A percentile compares a stretch with the other conserved stretches of the same genome.
Evolutionary conservation across 331 rosid species (phyloP).

Genomic region (Saraca asoca): DNA sequence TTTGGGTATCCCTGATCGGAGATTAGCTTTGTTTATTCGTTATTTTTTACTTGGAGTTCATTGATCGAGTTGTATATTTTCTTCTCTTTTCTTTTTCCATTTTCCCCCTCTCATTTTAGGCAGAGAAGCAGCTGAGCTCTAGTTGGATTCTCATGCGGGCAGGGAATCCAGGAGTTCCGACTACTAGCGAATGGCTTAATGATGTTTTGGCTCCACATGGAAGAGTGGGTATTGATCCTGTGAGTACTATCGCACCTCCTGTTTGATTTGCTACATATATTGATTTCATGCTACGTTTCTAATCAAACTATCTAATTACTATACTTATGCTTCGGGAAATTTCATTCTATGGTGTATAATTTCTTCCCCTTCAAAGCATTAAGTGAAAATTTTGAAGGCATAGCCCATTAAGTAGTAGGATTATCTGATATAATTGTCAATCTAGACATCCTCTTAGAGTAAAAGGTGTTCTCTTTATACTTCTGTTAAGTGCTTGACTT

Average conservation of each 20-base stretch:
- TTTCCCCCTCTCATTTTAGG: conserved; percentile 45
- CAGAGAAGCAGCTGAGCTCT: conserved; percentile 85
- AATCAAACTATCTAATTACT: conserved; percentile 2
- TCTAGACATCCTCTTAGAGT: not conserved
- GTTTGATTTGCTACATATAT: not conserved
- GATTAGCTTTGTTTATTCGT: too few species aligned
- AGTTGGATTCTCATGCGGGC: conserved; percentile 97
- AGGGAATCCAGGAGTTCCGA: conserved; percentile 83
- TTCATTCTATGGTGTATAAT: not conserved
- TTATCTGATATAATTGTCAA: not conserved
- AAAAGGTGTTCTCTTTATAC: not conserved
- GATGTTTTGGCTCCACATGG: conserved; percentile 82
- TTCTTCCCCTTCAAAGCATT: not conserved
- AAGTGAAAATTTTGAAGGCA: not conserved
- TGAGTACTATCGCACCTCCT: conserved; percentile 52
- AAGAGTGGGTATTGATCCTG: conserved; percentile 95
- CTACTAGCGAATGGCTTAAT: conserved; percentile 85
- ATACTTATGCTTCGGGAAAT: conserved; percentile 3
- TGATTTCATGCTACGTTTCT: conserved; percentile 2
- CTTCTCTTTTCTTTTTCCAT: not conserved
- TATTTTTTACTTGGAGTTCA: not conserved
- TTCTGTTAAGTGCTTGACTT: not conserved
- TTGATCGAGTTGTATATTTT: not conserved
- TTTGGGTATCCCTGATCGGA: too few species aligned
- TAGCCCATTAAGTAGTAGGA: not conserved